phyloP scores from a whole-genome alignment of 257 asterid species.

The Eustoma russellianum region DNA sequence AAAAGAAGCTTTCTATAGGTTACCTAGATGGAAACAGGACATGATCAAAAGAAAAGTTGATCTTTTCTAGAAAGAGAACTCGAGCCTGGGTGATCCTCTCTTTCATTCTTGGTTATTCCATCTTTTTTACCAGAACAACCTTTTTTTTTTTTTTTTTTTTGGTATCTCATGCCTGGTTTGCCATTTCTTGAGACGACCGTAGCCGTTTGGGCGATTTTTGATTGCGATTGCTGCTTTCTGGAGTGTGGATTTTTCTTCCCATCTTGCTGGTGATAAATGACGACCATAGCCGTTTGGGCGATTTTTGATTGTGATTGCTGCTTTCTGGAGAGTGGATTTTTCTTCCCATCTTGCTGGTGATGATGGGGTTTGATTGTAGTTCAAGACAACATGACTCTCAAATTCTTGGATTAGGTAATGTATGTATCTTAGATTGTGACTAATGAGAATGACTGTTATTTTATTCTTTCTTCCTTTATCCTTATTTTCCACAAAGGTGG shows the following conservation, averaged over 20 bases:
- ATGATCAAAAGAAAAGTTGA: slow-evolving; percentile 74
- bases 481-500: no score
- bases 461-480: no score
- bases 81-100: no score
- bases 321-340: slow-evolving; percentile 36
- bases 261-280: no score
- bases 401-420: slow-evolving; percentile 51
- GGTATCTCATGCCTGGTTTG: slow-evolving; percentile 43
- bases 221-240: slow-evolving; percentile 26
- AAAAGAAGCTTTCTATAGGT: slow-evolving; percentile 62
- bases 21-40: slow-evolving; percentile 96
- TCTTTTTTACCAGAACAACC: slow-evolving; percentile 32
- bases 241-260: slow-evolving; percentile 36
- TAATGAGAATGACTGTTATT: slow-evolving; percentile 14
- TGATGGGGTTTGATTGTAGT: slow-evolving; percentile 29
- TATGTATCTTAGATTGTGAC: slow-evolving; percentile 27
- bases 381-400: slow-evolving; percentile 21
- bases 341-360: slow-evolving; percentile 24
- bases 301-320: slow-evolving; percentile 28
- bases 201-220: slow-evolving; percentile 23
- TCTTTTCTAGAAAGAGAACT: slow-evolving; percentile 46
- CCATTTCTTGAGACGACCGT: slow-evolving; percentile 8
- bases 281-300: slow-evolving; percentile 17
- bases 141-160: slow-evolving; percentile 38
- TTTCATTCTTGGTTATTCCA: slow-evolving; percentile 20